A percentile compares a stretch with the other conserved stretches of the same genome.
phyloP scores from a whole-genome alignment of 805 yeast genomes.

The Wickerhamomyces chaumierensis region DNA sequence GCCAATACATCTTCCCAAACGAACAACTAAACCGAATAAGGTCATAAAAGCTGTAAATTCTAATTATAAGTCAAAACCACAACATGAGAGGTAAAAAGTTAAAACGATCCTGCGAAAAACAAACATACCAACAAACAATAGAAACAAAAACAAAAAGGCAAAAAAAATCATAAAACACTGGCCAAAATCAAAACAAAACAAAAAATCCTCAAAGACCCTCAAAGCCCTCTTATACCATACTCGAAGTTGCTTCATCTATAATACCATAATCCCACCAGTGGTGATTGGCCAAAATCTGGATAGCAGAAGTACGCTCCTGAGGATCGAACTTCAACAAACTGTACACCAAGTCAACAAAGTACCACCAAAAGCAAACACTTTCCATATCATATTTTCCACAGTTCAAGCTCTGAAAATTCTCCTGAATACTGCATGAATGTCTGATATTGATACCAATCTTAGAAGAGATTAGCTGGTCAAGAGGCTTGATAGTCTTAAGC shows the following conservation, averaged over 20 bases:
- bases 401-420: slow-evolving; percentile 12
- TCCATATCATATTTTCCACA: slow-evolving; percentile 36
- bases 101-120: too few species aligned
- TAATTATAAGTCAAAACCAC: too few species aligned
- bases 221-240: not conserved
- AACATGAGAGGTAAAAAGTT: too few species aligned
- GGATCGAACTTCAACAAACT: slow-evolving; percentile 67
- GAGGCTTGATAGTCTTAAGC: slow-evolving; percentile 29
- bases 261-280: slow-evolving; percentile 70
- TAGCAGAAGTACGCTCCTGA: slow-evolving; percentile 57
- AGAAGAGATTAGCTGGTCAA: slow-evolving; percentile 32
- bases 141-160: too few species aligned
- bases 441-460: slow-evolving; percentile 18
- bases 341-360: slow-evolving; percentile 59
- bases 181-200: too few species aligned
- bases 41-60: too few species aligned
- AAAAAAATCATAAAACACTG: too few species aligned
- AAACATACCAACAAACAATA: too few species aligned
- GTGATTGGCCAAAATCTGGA: slow-evolving; percentile 62
- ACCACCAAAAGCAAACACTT: slow-evolving; percentile 73
- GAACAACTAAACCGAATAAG: too few species aligned
- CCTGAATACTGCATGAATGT: slow-evolving; percentile 11
- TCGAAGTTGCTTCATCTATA: slow-evolving; percentile 34
- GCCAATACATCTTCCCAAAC: too few species aligned
- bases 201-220: too few species aligned